Evolutionary conservation across 148 eudicot genomes (phyloP), one percentile per base, ranked within the genome.

Genomic region (Persicaria tinctoria): DNA sequence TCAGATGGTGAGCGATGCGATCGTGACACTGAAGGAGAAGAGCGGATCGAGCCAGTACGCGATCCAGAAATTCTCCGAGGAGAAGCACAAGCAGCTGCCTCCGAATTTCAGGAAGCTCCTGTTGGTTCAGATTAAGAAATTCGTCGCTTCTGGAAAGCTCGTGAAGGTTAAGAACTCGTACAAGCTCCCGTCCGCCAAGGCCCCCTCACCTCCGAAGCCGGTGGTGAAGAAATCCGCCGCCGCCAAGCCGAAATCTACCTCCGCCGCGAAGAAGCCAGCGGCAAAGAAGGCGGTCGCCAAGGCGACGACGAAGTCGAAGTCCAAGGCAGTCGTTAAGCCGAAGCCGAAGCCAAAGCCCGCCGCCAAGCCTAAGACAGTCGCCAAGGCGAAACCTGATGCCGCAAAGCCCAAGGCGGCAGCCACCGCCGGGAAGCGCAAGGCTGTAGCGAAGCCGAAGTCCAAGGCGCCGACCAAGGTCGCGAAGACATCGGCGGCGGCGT

Each of bases 1-100:
- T 62, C 66, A 83, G 86, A 83, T 83, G 86, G 78, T 83, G 8
- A 75, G 73, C 56, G 86, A 83, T 46, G 86, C 86, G 9, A 76
- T 83, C 11, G 74, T 71, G 55, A 71, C 74, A 5, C 74, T 71
- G 32, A 71, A 71, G 51, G 74, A 71, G 74, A 71, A 17, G 74
- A 71, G 54, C 8, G 74, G 74, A 46, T 71, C 74, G 54, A 71
- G 74, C 74, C 74, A 71, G 55, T 71, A 71, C 74, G 74, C 74
- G 74, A 71, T 71, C 74, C 54, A 47, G 74, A 71, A 71, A 71
- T 71, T 48, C 74, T 44, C 23, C 2, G 74, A 71, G 38, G 74
- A 71, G 2, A 71, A 48, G 74, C 55, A 71, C 74, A 71, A 71
- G 6, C 23, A 18, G 18, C 41, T 71, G 55, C 74, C 74, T 47